A percentile compares a stretch with the other conserved stretches of the same genome.
phyloP scores from a whole-genome alignment of 2,329 filamentous ascomycete species.

The Botrytis pseudocinerea region DNA sequence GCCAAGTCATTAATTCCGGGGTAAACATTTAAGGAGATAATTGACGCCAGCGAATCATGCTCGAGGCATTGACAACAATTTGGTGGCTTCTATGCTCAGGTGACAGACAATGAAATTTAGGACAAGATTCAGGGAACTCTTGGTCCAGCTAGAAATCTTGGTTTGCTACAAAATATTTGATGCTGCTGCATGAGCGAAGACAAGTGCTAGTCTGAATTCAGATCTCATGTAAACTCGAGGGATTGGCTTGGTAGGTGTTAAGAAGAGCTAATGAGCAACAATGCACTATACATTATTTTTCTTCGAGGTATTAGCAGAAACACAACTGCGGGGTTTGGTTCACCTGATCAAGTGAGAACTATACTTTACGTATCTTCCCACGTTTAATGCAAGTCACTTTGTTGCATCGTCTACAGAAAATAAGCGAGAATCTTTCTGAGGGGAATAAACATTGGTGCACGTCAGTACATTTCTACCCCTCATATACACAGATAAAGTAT shows the following conservation, averaged over 20 bases:
- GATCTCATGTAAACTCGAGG: background rate
- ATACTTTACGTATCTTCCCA: background rate
- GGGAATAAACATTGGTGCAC: background rate
- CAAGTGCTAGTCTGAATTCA: background rate
- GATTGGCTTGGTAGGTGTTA: background rate
- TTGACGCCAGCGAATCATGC: background rate
- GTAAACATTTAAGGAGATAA: background rate
- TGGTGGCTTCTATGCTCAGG: background rate
- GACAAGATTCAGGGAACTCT: background rate
- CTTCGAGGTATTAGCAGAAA: background rate
- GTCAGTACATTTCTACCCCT: background rate
- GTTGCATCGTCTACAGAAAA: background rate
- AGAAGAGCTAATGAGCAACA: background rate
- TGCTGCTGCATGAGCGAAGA: background rate
- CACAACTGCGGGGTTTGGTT: background rate
- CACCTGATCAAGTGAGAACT: background rate
- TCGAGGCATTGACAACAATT: background rate
- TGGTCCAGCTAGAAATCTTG: background rate
- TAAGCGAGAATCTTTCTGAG: background rate
- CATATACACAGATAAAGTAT: background rate
- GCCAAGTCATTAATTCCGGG: background rate
- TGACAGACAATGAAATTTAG: background rate
- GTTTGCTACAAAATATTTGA: background rate
- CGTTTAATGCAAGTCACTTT: background rate
- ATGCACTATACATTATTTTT: background rate